phyloP scores from a whole-genome alignment of 306 rosid genomes.

The Argentina anserina region DNA sequence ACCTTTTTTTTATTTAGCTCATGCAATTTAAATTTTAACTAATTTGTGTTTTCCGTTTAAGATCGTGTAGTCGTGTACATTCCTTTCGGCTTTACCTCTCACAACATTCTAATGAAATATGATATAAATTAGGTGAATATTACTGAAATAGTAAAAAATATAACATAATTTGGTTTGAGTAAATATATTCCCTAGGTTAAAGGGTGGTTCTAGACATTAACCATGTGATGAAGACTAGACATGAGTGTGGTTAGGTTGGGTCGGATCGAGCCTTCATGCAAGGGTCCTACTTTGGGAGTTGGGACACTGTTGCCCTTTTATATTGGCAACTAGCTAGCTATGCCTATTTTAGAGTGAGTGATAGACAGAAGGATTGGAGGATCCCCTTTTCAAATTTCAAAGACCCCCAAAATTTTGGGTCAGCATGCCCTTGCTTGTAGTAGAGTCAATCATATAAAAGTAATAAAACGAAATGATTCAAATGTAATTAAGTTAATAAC shows the following conservation, averaged over 20 bases:
- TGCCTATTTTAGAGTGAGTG: not conserved
- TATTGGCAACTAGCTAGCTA: not conserved
- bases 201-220: not conserved
- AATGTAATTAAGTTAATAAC: not conserved
- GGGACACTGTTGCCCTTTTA: not conserved
- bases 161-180: not conserved
- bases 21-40: not conserved
- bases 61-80: not conserved
- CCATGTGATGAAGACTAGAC: slow-evolving; percentile 1
- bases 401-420: not conserved
- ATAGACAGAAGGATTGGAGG: not conserved
- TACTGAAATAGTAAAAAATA: not conserved
- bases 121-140: not conserved
- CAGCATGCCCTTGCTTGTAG: slow-evolving; percentile 9
- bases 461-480: not conserved
- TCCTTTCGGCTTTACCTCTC: too few species aligned
- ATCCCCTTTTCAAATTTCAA: not conserved
- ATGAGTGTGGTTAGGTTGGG: not conserved
- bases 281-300: not conserved
- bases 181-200: not conserved
- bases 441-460: not conserved
- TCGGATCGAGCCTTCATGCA: not conserved
- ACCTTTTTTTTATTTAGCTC: not conserved
- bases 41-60: not conserved
- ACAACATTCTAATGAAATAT: not conserved